These are phyloP conservation scores for Penicillium antarcticum DNA, from an alignment of 495 filamentous ascomycete species.

Conservation along the genomic window DNA sequence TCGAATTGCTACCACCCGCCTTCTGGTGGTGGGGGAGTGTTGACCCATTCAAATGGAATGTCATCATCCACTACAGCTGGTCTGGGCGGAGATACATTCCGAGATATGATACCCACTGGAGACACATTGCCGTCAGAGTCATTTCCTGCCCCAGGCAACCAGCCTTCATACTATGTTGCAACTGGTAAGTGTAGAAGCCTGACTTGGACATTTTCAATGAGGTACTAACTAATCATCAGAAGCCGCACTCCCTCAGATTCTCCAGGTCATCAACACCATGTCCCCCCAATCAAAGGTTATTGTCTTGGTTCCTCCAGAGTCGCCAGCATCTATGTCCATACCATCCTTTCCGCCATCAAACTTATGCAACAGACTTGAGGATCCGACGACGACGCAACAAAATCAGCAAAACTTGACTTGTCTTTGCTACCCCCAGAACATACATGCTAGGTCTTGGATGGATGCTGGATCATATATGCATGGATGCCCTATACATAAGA, in stretches of 20 bases:
- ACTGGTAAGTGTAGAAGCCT: too few relatives aligned
- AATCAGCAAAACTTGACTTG: not conserved
- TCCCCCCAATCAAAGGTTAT: slow-evolving; percentile 18
- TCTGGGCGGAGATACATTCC: not conserved
- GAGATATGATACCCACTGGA: not conserved
- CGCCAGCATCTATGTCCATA: not conserved
- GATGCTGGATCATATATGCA: not conserved
- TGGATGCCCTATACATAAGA: slow-evolving; percentile 6
- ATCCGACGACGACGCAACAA: not conserved
- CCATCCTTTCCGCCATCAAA: not conserved
- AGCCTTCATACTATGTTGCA: slow-evolving; percentile 18
- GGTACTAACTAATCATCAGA: slow-evolving; percentile 1
- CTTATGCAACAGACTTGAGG: not conserved
- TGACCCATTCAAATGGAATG: not conserved
- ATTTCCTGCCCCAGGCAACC: not conserved
- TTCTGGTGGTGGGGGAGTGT: not conserved
- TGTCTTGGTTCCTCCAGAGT: slow-evolving; percentile 14
- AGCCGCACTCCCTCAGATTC: slow-evolving; percentile 18
- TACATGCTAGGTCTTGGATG: not conserved
- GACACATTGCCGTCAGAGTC: not conserved
- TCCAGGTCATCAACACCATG: slow-evolving; percentile 13
- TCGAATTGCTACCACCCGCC: not conserved
- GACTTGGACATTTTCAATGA: not conserved
- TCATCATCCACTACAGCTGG: not conserved
- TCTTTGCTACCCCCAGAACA: slow-evolving; percentile 2